These are phyloP conservation scores for Atractiella rhizophila DNA, from an alignment of 768 basidiomycete species.

Conservation along the genomic window DNA sequence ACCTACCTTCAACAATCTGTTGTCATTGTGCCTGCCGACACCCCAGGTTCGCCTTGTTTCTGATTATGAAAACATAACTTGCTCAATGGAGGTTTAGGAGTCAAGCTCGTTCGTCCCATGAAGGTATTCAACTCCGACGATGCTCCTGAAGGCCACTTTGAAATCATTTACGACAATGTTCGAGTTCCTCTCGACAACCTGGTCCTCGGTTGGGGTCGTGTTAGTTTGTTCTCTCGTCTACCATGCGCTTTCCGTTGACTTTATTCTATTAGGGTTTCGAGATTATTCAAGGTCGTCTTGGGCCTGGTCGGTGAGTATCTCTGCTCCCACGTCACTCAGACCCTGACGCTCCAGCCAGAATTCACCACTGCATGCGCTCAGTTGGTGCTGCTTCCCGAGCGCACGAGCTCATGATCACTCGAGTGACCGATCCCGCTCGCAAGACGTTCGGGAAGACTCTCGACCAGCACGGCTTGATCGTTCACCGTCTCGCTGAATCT, in stretches of 20 bases:
- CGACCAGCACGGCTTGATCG: constrained; percentile 66
- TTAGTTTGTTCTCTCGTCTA: too few relatives aligned
- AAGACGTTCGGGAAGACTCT: constrained; percentile 87
- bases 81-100: too few relatives aligned
- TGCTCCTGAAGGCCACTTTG: constrained; percentile 69
- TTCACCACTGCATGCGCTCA: constrained; percentile 93
- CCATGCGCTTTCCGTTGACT: too few relatives aligned
- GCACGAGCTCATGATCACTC: constrained; percentile 60
- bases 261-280: too few relatives aligned
- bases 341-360: too few relatives aligned
- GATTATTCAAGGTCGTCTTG: constrained; percentile 86
- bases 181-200: constrained; percentile 60
- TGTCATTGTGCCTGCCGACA: constrained; percentile 70
- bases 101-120: constrained; percentile 78
- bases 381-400: constrained; percentile 69
- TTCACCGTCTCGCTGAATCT: constrained; percentile 72
- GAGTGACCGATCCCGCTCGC: constrained; percentile 70
- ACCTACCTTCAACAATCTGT: constrained; percentile 69
- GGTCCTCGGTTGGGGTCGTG: constrained; percentile 70
- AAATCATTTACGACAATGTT: constrained; percentile 82
- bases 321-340: too few relatives aligned
- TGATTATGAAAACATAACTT: too few relatives aligned
- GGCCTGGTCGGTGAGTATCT: too few relatives aligned
- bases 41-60: too few relatives aligned
- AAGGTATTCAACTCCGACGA: constrained; percentile 81